These are phyloP conservation scores for Suillus clintonianus DNA, from an alignment of 768 basidiomycete genomes.

Conservation along the genomic window DNA sequence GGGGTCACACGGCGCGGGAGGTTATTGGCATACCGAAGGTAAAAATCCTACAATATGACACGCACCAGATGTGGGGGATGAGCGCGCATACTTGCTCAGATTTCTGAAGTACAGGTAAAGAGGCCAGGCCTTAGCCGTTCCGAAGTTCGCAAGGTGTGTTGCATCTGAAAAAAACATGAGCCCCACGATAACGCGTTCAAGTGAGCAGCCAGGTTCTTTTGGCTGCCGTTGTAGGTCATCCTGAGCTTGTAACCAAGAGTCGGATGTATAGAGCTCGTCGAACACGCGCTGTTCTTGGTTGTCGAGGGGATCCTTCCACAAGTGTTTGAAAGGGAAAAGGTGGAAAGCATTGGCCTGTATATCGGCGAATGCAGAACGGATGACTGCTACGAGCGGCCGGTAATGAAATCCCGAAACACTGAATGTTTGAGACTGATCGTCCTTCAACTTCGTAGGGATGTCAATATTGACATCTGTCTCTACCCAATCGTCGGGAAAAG, in stretches of 20 bases:
- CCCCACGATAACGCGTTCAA: too few species aligned
- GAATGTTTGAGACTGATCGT: constrained; percentile 1
- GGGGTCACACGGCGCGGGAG: too few species aligned
- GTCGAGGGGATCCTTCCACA: constrained; percentile 4
- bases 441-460: neutral
- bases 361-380: neutral
- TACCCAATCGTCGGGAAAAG: neutral
- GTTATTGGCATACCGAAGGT: too few species aligned
- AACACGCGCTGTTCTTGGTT: constrained; percentile 6
- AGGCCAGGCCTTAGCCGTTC: too few species aligned
- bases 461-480: constrained; percentile 8
- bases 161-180: too few species aligned
- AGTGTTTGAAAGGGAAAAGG: constrained; percentile 18
- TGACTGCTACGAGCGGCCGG: constrained; percentile 14
- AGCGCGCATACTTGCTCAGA: too few species aligned
- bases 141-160: too few species aligned
- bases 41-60: too few species aligned
- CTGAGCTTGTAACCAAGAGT: constrained; percentile 15
- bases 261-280: constrained; percentile 18
- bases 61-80: too few species aligned
- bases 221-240: constrained; percentile 14
- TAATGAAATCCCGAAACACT: constrained; percentile 13
- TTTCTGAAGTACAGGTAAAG: too few species aligned
- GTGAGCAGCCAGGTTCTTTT: constrained; percentile 7
- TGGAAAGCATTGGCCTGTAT: constrained; percentile 10